Base-by-base conservation (phyloP, 345 rosid species). In the Diplotaxis tenuifolia region DNA sequence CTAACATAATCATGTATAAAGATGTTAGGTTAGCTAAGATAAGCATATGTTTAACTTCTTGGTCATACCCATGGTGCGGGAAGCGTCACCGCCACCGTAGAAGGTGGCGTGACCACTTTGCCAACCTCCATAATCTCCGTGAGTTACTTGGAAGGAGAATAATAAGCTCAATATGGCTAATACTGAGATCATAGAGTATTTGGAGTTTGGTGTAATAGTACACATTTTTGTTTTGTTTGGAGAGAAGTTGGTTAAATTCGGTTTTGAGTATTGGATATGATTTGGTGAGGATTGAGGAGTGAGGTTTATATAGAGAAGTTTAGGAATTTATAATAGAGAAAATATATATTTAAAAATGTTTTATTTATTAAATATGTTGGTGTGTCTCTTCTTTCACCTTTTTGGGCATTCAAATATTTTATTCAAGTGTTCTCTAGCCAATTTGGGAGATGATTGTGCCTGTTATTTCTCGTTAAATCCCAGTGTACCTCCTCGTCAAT, bases 31-130 rank as follows among this genome's bases (percentile, higher is more conserved):
- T 25, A 67, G 20, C 59, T 38, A 58, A 66, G 40, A 67, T 60
- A 52, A 5, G 61, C 31, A 14, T 50, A 21, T 28, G n/a, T 1
- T 3, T 3, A 49, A 5, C 4, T 15, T 15, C 45, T n/a, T 42
- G 1, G 72, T 55, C 66, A 11, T 68, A 88, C 96, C 93, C 93
- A 89, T 89, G 42, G 96, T 89, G 82, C 93, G 91, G 27, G 93
- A 83, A 22, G 96, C 96, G 29, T 89, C 96, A 0, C 86, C 90
- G 1, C 93, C 96, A 4, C 96, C 96, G 65, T 89, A 89, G 75
- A 89, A 89, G 9, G 96, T 89, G 50, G 93, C 96, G 56, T 88
- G 93, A 2, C 83, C 91, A 16, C 85, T 20, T 71, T 84, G 67
- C 96, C 98, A 90, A 3, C 91, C 95, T 2, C 91, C 93, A 49